These are phyloP conservation scores for Sarocladiaceae sp. DNA, from an alignment of 2,329 filamentous ascomycete genomes.

Conservation along the genomic window DNA sequence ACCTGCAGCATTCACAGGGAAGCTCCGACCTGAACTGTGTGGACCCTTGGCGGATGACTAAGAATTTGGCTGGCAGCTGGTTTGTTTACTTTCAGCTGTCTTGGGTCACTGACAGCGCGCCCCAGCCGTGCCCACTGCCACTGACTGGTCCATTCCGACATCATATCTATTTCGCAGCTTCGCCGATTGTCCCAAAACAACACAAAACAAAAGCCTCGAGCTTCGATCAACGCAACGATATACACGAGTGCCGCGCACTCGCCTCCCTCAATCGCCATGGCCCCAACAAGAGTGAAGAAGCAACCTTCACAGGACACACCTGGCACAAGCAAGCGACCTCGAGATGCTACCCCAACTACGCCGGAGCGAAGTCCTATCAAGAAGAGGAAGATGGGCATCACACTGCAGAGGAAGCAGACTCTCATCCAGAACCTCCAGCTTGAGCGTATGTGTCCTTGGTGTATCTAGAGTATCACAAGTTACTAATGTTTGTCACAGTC, in stretches of 20 bases:
- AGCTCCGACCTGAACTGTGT: not conserved
- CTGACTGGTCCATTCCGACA: not conserved
- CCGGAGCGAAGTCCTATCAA: constrained; percentile 54
- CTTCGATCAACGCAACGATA: not conserved
- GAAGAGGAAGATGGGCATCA: constrained; percentile 58
- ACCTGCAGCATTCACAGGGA: not conserved
- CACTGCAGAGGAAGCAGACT: constrained; percentile 73
- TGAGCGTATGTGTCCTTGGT: constrained; percentile 58
- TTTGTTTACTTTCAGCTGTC: constrained; percentile 37
- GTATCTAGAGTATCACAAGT: not conserved
- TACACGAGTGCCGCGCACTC: constrained; percentile 11
- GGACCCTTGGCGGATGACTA: constrained; percentile 1
- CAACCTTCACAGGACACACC: constrained; percentile 15
- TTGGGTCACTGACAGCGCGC: constrained; percentile 17
- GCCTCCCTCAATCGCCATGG: constrained; percentile 34
- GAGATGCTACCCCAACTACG: constrained; percentile 31
- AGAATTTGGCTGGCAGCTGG: not conserved
- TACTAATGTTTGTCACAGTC: constrained; percentile 47
- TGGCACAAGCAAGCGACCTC: constrained; percentile 15
- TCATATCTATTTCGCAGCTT: too few species aligned
- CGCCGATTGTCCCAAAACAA: too few species aligned
- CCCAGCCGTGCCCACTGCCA: not conserved
- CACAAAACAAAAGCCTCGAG: not conserved
- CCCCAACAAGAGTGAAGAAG: constrained; percentile 37
- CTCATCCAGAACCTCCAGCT: constrained; percentile 86